Percentiles rank a stretch among this genome's conserved stretches.
These are phyloP conservation scores for Termitomyces sp. DNA, from an alignment of 768 basidiomycete species.

Conservation along the genomic window DNA sequence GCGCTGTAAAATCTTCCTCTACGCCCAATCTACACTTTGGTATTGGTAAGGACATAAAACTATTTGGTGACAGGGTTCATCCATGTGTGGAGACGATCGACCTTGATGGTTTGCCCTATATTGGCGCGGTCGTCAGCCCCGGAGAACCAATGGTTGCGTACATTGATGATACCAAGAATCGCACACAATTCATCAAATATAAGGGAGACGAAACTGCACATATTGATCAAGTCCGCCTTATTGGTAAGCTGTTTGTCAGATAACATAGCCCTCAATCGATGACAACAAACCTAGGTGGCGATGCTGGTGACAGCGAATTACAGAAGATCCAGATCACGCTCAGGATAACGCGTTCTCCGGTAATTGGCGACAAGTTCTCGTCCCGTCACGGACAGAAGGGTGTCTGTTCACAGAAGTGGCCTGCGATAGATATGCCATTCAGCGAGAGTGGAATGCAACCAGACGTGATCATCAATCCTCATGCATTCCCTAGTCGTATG, in stretches of 20 bases:
- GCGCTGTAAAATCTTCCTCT: constrained; percentile 51
- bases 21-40: constrained; percentile 86
- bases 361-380: constrained; percentile 99
- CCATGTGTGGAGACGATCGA: constrained; percentile 53
- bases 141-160: constrained; percentile 87
- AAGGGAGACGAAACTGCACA: constrained; percentile 93
- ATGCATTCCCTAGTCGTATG: constrained; percentile 99
- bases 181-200: constrained; percentile 87
- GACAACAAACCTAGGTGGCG: constrained; percentile 51
- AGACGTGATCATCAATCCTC: constrained; percentile 98
- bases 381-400: constrained; percentile 99
- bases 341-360: constrained; percentile 89
- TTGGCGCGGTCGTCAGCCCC: constrained; percentile 62
- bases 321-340: constrained; percentile 93
- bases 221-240: constrained; percentile 85
- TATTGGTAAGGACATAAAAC: constrained; percentile 68
- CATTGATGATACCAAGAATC: constrained; percentile 76
- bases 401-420: constrained; percentile 99
- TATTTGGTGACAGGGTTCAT: constrained; percentile 39
- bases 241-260: constrained; percentile 49
- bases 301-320: constrained; percentile 81
- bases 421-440: constrained; percentile 97
- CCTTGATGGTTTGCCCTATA: constrained; percentile 75
- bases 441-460: constrained; percentile 98
- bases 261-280: neutral